Percentiles rank a stretch among this genome's conserved stretches.
Evolutionary conservation across 2,329 filamentous ascomycete genomes (phyloP).

Genomic region (Aspergillus ochraceus): DNA sequence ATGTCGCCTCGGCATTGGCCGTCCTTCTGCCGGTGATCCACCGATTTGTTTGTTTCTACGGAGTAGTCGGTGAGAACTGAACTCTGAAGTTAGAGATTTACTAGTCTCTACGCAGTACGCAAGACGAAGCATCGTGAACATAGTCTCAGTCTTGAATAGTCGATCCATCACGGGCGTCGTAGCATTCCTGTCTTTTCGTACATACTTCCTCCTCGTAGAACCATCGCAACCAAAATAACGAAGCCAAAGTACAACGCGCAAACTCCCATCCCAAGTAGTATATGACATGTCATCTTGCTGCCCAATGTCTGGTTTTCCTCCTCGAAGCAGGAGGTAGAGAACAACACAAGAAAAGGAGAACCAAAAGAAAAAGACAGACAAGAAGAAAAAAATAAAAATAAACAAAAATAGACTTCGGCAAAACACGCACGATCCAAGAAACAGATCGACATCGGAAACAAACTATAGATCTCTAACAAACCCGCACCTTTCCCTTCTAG

Average conservation of each 20-base stretch:
- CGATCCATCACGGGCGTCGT: not conserved
- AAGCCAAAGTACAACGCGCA: not conserved
- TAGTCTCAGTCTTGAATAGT: not conserved
- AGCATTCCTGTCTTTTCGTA: not conserved
- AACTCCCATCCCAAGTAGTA: conserved; percentile 12
- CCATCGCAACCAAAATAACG: not conserved
- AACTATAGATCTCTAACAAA: conserved; percentile 1
- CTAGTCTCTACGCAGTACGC: not conserved
- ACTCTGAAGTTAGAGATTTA: not conserved
- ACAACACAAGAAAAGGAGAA: not conserved
- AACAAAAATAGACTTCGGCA: not conserved
- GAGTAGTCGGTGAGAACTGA: not conserved
- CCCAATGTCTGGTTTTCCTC: not conserved
- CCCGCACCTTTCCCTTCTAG: conserved; percentile 13
- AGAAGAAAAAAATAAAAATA: conserved; percentile 2
- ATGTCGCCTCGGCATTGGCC: conserved; percentile 12
- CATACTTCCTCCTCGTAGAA: not conserved
- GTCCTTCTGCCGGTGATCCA: not conserved
- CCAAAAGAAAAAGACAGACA: conserved; percentile 9
- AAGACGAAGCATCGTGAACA: not conserved
- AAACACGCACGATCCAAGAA: not conserved
- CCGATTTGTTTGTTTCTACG: too few species aligned
- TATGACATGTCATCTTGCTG: not conserved
- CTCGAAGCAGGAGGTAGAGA: not conserved
- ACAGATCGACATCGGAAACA: conserved; percentile 7